Evolutionary conservation across 1,284 basidiomycete genomes (phyloP), one percentile per base, ranked within the genome.

Genomic region (Limonomyces culmigenus): DNA sequence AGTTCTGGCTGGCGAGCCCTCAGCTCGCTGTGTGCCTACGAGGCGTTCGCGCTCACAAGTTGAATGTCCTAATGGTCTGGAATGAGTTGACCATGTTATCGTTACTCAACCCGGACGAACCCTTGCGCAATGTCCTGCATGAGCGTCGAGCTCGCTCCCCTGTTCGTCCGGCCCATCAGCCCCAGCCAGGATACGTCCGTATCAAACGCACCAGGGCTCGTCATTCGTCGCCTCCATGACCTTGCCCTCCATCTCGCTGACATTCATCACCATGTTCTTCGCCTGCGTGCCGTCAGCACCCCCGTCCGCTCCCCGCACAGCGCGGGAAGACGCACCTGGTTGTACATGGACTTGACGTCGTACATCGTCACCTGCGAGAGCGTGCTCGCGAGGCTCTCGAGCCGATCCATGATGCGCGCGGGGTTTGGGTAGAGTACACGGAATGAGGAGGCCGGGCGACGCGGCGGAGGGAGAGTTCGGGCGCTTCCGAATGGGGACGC

Each of bases 101-200:
- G 5, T 11, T 14, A 18, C 27, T n/a, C n/a, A 12, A 29, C 35
- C 17, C 25, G 35, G 8, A 66, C 79, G 47, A 47, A 91, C 88
- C 85, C 87, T 67, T 84, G 78, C 4, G 93, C 91, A 48, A 98
- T 98, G 51, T 98, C 92, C 54, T 92, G 86, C 93, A 98, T 98
- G 10, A 32, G 16, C 10, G 16, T 10, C 30, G 30, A 11, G 30
- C 16, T 32, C 8, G 30, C 30, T 15, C n/a, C n/a, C n/a, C 15
- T 13, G 16, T 29, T 33, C 41, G 17, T 35, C 16, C 21, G 18
- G 35, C 15, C 29, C 2, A 11, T 15, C 32, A 4, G 21, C 6
- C 34, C 21, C 5, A 3, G 27, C 27, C n/a, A n/a, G n/a, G n/a
- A n/a, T n/a, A 30, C 29, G 21, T 25, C 29, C n/a, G 15, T 35